Conservation (phyloP, 1,284 basidiomycete species). For the Tetrapyrgos nigripes region DNA sequence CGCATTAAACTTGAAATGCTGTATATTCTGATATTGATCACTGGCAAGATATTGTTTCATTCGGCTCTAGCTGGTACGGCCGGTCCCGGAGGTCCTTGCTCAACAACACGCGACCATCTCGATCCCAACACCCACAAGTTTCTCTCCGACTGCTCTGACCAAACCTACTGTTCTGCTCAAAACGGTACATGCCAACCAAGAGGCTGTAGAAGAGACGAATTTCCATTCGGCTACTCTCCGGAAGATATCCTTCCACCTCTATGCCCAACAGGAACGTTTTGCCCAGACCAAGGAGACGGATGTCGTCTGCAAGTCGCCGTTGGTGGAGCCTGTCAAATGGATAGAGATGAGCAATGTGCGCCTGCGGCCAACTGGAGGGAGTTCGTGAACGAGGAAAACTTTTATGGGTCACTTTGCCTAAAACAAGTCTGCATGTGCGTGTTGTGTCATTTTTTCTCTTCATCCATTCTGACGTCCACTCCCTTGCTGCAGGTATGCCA, state of each 20-base stretch:
- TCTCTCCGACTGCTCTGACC: slow-evolving; percentile 67
- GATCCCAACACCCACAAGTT: slow-evolving; percentile 67
- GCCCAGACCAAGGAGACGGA: slow-evolving; percentile 74
- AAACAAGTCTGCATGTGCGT: slow-evolving; percentile 64
- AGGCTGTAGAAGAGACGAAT: slow-evolving; percentile 70
- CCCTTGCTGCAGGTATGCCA: slow-evolving; percentile 53
- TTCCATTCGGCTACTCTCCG: slow-evolving; percentile 58
- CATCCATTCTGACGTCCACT: background rate
- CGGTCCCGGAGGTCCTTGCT: slow-evolving; percentile 30
- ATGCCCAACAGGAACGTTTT: slow-evolving; percentile 63
- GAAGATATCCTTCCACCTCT: slow-evolving; percentile 58
- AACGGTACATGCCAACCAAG: slow-evolving; percentile 54
- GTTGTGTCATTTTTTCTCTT: background rate
- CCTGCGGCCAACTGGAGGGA: slow-evolving; percentile 49
- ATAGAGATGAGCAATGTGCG: slow-evolving; percentile 74
- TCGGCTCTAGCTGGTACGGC: background rate
- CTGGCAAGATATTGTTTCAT: background rate
- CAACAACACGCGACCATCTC: slow-evolving; percentile 53
- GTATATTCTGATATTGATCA: background rate
- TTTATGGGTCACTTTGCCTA: slow-evolving; percentile 68
- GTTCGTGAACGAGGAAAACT: slow-evolving; percentile 50
- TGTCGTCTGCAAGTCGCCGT: slow-evolving; percentile 55
- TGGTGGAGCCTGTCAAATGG: slow-evolving; percentile 68
- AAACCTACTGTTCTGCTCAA: slow-evolving; percentile 60
- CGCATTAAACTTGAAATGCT: background rate